A percentile compares a stretch with the other conserved stretches of the same genome.
These are phyloP conservation scores for Arthrobotrys sphaeroides DNA, from an alignment of 2,329 filamentous ascomycete species.

Conservation along the genomic window DNA sequence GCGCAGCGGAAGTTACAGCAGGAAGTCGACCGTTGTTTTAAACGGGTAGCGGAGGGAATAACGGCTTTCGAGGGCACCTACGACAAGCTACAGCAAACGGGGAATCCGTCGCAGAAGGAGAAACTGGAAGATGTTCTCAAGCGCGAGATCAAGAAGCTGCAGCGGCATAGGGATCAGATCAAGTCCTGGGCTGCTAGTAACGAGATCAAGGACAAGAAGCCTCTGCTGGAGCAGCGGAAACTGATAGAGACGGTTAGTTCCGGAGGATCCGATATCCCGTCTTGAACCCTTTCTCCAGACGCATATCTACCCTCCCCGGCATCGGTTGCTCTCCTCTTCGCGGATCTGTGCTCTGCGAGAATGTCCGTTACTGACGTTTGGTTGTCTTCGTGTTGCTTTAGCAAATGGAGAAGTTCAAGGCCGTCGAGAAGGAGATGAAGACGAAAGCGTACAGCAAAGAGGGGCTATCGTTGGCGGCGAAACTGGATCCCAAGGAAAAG, in stretches of 20 bases:
- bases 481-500: slow-evolving; percentile 96
- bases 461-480: slow-evolving; percentile 87
- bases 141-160: slow-evolving; percentile 99
- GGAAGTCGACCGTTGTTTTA: slow-evolving; percentile 99
- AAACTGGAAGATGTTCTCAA: slow-evolving; percentile 91
- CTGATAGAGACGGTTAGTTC: slow-evolving; percentile 90
- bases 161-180: slow-evolving; percentile 96
- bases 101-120: slow-evolving; percentile 98
- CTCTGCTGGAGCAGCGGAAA: slow-evolving; percentile 90
- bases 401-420: slow-evolving; percentile 99
- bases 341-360: not conserved
- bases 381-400: slow-evolving; percentile 62
- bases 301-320: slow-evolving; percentile 25
- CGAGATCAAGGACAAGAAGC: slow-evolving; percentile 99
- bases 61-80: slow-evolving; percentile 92
- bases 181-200: slow-evolving; percentile 99
- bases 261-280: slow-evolving; percentile 51
- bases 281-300: slow-evolving; percentile 50
- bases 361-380: slow-evolving; percentile 36
- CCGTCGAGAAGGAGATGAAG: slow-evolving; percentile 99
- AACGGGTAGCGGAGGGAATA: slow-evolving; percentile 94
- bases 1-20: slow-evolving; percentile 95
- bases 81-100: slow-evolving; percentile 92
- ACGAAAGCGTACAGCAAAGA: slow-evolving; percentile 99
- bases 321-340: slow-evolving; percentile 14